Conservation (phyloP, 768 basidiomycete genomes). For the Podaxis pistillaris region DNA sequence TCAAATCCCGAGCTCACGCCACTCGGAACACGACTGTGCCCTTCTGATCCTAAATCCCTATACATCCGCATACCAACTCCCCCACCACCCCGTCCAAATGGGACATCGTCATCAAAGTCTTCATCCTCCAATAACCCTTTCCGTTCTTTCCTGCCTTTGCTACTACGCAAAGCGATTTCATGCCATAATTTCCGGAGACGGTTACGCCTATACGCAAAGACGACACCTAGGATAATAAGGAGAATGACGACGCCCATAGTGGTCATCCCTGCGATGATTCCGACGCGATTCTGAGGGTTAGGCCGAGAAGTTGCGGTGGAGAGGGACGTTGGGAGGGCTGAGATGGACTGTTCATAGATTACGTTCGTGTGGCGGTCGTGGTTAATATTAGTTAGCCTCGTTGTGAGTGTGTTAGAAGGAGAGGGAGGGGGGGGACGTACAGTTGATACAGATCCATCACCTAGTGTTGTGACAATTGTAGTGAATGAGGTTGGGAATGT, state of each 20-base stretch:
- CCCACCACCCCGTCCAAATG: background rate
- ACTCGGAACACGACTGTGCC: background rate
- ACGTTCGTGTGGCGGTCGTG: no score
- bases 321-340: slow-evolving; percentile 1
- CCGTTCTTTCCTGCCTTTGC: slow-evolving; percentile 10
- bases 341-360: background rate
- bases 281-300: slow-evolving; percentile 11
- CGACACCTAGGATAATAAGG: slow-evolving; percentile 11
- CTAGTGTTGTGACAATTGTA: background rate
- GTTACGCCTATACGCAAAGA: slow-evolving; percentile 13
- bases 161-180: background rate
- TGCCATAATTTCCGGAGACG: slow-evolving; percentile 4
- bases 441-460: slow-evolving; percentile 6
- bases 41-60: background rate
- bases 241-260: slow-evolving; percentile 12
- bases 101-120: slow-evolving; percentile 16
- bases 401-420: no score
- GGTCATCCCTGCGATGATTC: slow-evolving; percentile 19
- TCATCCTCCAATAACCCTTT: slow-evolving; percentile 18
- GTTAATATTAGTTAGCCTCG: no score
- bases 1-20: background rate
- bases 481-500: background rate
- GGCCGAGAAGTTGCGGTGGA: slow-evolving; percentile 9
- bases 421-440: slow-evolving; percentile 1
- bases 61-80: background rate